Conservation (phyloP, 2,329 filamentous ascomycete genomes). For the Thelonectria rubi region DNA sequence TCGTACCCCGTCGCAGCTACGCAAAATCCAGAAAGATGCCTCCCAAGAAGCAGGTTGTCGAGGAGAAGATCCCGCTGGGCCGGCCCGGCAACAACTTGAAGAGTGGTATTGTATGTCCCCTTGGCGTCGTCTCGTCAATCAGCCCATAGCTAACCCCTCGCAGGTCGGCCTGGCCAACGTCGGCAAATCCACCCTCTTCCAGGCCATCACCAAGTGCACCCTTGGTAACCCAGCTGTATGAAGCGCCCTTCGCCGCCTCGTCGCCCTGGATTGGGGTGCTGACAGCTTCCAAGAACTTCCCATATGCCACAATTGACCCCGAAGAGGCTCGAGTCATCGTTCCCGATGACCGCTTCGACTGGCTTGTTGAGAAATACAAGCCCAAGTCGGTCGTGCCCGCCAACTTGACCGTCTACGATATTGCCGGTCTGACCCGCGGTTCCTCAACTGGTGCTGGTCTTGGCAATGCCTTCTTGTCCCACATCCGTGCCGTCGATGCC, state of each 20-base stretch:
- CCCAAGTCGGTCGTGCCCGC: constrained; percentile 97
- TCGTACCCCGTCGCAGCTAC: constrained; percentile 64
- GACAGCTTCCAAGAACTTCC: constrained; percentile 79
- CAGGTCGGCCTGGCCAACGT: constrained; percentile 99
- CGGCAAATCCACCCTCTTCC: constrained; percentile 99
- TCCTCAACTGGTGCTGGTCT: constrained; percentile 97
- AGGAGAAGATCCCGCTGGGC: constrained; percentile 97
- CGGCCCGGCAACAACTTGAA: constrained; percentile 97
- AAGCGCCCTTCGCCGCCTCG: constrained; percentile 47
- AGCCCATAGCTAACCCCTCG: constrained; percentile 38
- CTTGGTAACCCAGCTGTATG: constrained; percentile 95
- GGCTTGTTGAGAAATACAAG: constrained; percentile 95
- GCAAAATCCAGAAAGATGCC: constrained; percentile 80
- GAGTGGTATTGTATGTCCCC: constrained; percentile 88
- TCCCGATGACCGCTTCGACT: constrained; percentile 94
- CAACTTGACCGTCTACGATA: constrained; percentile 98
- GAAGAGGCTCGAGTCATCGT: constrained; percentile 98
- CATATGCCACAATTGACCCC: constrained; percentile 98
- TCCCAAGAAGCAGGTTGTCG: constrained; percentile 90
- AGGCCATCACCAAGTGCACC: constrained; percentile 97
- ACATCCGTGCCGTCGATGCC: constrained; percentile 97
- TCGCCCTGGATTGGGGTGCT: constrained; percentile 51
- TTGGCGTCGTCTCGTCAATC: not conserved
- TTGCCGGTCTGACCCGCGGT: constrained; percentile 93
- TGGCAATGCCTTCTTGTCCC: constrained; percentile 96